Conservation (phyloP, 2,329 filamentous ascomycete species). For the Stagonosporopsis tanaceti region DNA sequence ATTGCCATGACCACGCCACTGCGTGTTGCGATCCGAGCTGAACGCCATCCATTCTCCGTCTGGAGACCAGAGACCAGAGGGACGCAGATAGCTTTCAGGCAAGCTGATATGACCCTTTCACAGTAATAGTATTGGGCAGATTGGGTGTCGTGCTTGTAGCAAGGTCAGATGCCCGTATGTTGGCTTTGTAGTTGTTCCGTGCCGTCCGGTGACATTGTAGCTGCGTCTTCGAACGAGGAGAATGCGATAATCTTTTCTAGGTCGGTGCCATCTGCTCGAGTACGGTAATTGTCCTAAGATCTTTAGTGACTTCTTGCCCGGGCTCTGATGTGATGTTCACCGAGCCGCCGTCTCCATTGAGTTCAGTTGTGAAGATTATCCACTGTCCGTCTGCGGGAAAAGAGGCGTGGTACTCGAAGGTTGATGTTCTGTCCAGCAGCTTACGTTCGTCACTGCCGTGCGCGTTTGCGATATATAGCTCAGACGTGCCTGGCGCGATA, state of each 20-base stretch:
- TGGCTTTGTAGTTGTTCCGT: background rate
- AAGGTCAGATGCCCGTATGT: background rate
- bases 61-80: background rate
- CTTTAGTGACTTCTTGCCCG: background rate
- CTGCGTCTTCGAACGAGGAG: background rate
- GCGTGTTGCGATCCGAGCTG: background rate
- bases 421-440: conserved; percentile 39
- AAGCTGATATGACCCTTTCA: background rate
- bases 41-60: background rate
- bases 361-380: conserved; percentile 31
- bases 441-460: conserved; percentile 51
- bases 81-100: background rate
- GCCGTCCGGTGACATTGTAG: background rate
- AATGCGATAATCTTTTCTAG: background rate
- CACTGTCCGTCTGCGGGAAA: background rate
- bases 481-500: conserved; percentile 44
- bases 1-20: background rate
- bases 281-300: background rate
- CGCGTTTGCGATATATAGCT: conserved; percentile 39
- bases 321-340: conserved; percentile 3
- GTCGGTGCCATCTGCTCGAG: too few relatives aligned
- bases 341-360: conserved; percentile 34
- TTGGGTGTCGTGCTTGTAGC: background rate
- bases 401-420: background rate
- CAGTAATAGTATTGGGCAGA: background rate